Percentiles rank a stretch among this genome's conserved stretches.
phyloP scores from a whole-genome alignment of 495 filamentous ascomycete genomes.

The Pseudevernia furfuracea region DNA sequence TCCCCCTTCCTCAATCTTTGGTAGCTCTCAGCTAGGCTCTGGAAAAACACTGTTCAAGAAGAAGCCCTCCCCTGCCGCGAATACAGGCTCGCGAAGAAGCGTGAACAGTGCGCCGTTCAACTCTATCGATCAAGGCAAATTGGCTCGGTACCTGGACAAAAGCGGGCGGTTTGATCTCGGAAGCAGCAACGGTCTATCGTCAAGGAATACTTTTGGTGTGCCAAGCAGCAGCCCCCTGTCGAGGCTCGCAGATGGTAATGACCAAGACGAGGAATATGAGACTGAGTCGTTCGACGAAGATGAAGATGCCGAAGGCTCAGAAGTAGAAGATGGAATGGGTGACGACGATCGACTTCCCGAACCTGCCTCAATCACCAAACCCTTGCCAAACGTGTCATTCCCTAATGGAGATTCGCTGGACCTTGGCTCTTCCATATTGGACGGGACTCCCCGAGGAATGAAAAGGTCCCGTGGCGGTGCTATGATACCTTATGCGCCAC shows the following conservation, averaged over 20 bases:
- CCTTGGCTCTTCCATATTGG: constrained; percentile 28
- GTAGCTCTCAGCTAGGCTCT: constrained; percentile 55
- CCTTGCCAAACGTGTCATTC: neutral
- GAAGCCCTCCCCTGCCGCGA: constrained; percentile 35
- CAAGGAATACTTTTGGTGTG: constrained; percentile 31
- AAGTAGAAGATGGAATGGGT: constrained; percentile 28
- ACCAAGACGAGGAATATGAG: constrained; percentile 28
- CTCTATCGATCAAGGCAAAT: constrained; percentile 37
- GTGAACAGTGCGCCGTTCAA: constrained; percentile 40
- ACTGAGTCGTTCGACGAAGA: constrained; percentile 30
- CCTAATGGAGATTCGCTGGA: neutral
- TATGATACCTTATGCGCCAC: constrained; percentile 40
- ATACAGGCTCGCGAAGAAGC: constrained; percentile 35
- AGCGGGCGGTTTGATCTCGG: constrained; percentile 26
- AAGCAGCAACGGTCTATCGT: constrained; percentile 31
- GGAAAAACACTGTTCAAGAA: constrained; percentile 33
- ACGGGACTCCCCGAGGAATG: constrained; percentile 37
- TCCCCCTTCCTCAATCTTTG: constrained; percentile 55
- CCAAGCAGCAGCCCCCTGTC: constrained; percentile 29
- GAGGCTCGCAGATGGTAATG: constrained; percentile 24
- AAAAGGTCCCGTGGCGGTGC: constrained; percentile 34
- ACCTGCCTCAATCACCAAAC: neutral
- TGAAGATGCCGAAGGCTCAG: constrained; percentile 32
- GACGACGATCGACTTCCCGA: neutral
- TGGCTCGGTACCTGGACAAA: constrained; percentile 32